Evolutionary conservation across 768 basidiomycete species (phyloP), one percentile per base, ranked within the genome.

Genomic region (Kwoniella dejecticola): DNA sequence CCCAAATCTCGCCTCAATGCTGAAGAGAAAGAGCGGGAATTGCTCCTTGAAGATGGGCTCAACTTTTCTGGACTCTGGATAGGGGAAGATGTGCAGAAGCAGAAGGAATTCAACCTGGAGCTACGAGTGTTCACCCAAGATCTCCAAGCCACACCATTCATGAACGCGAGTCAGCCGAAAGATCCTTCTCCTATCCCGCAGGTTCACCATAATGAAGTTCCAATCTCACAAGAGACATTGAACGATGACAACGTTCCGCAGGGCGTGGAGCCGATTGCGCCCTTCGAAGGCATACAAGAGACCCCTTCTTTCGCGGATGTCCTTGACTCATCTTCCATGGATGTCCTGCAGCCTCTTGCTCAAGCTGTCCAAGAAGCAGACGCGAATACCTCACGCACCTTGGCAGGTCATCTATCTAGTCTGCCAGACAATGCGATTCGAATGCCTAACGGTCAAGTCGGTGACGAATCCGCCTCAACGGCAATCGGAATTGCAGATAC

Each of bases 31-130:
- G 70, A 71, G n/a, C 30, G 67, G 21, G 54, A 64, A 11, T 49
- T 30, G 1, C 17, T 59, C n/a, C 44, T 76, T 7, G 38, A 40
- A 23, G 72, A 75, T 24, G 77, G 77, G 5, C 45, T 78, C n/a
- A 60, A 55, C n/a, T 78, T 74, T 50, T 67, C 75, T 5, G 74
- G 65, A 1, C 57, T 78, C 19, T 77, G 69, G 62, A 45, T 71
- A 12, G 58, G 61, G 0, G 68, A 70, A n/a, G 65, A 62, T 7
- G 45, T 58, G 17, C 68, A 44, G 3, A 78, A 77, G 48, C 59
- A 62, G 26, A 75, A 73, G 59, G 63, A 63, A 23, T 70, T 75
- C 33, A 49, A 63, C 15, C 68, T 78, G 10, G 61, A 72, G 21
- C 55, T 77, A 26, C 57, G 59, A 41, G 17, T 58, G 31, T 24